Evolutionary conservation across 2,329 filamentous ascomycete genomes (phyloP).

Genomic region (Aspergillus ochraceus): DNA sequence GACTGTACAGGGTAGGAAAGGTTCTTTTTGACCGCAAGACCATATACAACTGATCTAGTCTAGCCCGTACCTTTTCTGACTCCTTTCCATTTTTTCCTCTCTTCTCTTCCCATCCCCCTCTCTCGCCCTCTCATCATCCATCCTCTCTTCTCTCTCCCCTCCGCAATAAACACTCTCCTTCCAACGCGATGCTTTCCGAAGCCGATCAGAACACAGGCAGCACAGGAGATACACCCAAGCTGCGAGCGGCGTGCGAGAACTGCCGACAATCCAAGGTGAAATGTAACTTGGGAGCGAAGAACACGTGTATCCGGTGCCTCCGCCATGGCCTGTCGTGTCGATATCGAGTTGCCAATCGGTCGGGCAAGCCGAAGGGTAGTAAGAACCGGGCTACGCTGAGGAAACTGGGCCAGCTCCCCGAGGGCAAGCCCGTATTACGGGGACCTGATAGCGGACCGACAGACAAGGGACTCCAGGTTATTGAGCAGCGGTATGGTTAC

Average conservation of each 20-base stretch:
- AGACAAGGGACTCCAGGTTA: constrained; percentile 2
- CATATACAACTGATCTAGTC: neutral
- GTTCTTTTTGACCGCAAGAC: neutral
- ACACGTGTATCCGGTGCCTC: constrained; percentile 38
- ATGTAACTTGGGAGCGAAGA: constrained; percentile 38
- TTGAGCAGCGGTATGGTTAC: constrained; percentile 5
- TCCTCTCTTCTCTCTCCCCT: neutral
- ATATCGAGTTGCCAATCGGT: constrained; percentile 40
- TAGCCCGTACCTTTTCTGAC: neutral
- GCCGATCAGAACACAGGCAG: constrained; percentile 19
- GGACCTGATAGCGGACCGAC: constrained; percentile 12
- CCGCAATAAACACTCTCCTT: neutral
- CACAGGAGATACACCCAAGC: constrained; percentile 33
- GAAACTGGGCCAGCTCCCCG: constrained; percentile 37
- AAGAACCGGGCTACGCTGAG: constrained; percentile 39
- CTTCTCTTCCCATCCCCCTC: neutral
- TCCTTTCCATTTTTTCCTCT: neutral
- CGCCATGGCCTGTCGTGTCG: constrained; percentile 39
- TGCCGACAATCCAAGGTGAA: constrained; percentile 43
- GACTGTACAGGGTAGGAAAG: neutral
- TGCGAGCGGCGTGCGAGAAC: constrained; percentile 40
- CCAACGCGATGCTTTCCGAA: constrained; percentile 28
- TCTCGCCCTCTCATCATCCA: neutral
- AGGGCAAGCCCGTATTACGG: constrained; percentile 25
- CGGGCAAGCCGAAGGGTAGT: constrained; percentile 42